Evolutionary conservation across 2,329 filamentous ascomycete genomes (phyloP).

Genomic region (Beauveria asiatica): DNA sequence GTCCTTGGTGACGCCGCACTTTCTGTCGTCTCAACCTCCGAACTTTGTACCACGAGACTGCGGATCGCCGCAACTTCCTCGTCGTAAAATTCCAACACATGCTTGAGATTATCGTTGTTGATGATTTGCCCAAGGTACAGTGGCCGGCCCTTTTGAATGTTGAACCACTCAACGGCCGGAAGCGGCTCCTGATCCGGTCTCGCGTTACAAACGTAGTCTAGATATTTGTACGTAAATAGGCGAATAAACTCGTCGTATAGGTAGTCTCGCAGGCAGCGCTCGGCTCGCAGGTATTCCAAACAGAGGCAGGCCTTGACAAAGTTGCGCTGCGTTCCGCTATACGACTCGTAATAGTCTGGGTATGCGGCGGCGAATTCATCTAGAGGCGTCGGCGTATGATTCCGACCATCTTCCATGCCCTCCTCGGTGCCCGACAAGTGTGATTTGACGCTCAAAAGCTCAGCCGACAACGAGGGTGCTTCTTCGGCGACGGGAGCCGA

Average conservation of each 20-base stretch:
- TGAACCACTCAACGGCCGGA: conserved; percentile 35
- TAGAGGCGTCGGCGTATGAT: conserved; percentile 21
- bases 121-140: conserved; percentile 26
- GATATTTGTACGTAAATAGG: conserved; percentile 33
- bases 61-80: conserved; percentile 19
- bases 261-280: conserved; percentile 29
- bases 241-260: conserved; percentile 47
- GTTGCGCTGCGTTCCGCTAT: conserved; percentile 27
- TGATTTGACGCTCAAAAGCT: not conserved
- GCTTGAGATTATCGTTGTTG: conserved; percentile 25
- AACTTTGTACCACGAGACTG: not conserved
- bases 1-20: not conserved
- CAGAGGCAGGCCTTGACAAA: conserved; percentile 39
- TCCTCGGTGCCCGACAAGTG: not conserved
- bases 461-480: not conserved
- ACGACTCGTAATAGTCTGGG: conserved; percentile 32
- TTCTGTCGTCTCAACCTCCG: not conserved
- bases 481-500: not conserved
- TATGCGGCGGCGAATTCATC: conserved; percentile 34
- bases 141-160: conserved; percentile 20
- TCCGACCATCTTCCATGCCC: not conserved
- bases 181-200: conserved; percentile 21
- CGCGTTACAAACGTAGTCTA: conserved; percentile 28
- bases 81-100: conserved; percentile 26
- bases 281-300: conserved; percentile 29